phyloP scores from a whole-genome alignment of 257 asterid species.

The Fraxinus quadrangulata region DNA sequence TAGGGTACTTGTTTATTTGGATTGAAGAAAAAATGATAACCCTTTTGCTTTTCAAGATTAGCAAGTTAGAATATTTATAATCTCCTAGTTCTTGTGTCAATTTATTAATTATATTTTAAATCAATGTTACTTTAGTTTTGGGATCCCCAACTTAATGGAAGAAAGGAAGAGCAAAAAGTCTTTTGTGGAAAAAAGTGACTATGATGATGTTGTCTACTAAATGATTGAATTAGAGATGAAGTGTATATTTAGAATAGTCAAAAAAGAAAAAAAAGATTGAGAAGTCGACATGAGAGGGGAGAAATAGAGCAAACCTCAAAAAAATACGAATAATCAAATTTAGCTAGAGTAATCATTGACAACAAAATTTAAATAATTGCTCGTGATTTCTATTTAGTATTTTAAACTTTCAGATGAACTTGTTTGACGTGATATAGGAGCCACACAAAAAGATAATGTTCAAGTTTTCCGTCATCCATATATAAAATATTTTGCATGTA shows the following conservation, averaged over 20 bases:
- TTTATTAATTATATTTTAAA: neutral
- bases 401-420: too few relatives aligned
- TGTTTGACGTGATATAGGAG: too few relatives aligned
- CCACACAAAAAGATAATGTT: too few relatives aligned
- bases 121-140: neutral
- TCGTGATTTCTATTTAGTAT: too few relatives aligned
- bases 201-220: neutral
- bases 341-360: too few relatives aligned
- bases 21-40: conserved; percentile 59
- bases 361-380: too few relatives aligned
- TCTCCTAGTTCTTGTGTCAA: conserved; percentile 35
- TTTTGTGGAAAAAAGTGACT: neutral
- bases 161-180: neutral
- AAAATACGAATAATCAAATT: too few relatives aligned
- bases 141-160: neutral
- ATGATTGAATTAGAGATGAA: neutral
- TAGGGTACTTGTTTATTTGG: conserved; percentile 47
- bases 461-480: too few relatives aligned
- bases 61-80: conserved; percentile 15
- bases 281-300: neutral
- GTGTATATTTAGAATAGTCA: neutral
- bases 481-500: too few relatives aligned
- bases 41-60: conserved; percentile 31
- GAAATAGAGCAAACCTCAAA: neutral
- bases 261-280: neutral